Percentiles rank a stretch among this genome's conserved stretches.
phyloP scores from a whole-genome alignment of 1,139 yeast species.

The Fermentozyma sake region DNA sequence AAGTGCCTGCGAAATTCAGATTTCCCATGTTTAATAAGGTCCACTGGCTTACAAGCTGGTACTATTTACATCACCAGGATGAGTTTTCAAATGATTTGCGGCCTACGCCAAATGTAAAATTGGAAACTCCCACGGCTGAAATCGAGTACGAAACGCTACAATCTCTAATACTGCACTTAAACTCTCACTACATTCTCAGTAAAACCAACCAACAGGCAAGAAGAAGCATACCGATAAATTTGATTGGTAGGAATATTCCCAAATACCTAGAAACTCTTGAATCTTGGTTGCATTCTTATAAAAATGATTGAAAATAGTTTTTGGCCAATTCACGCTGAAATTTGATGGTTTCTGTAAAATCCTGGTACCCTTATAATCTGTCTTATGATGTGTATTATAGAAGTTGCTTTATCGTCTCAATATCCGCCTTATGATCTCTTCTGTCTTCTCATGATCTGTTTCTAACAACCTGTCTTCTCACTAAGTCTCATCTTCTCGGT shows the following conservation, averaged over 20 bases:
- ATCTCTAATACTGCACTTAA: conserved; percentile 12
- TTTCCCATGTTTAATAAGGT: conserved; percentile 75
- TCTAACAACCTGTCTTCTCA: too few relatives aligned
- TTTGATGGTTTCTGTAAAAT: too few relatives aligned
- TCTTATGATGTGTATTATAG: too few relatives aligned
- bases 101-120: conserved; percentile 2
- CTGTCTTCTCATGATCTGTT: too few relatives aligned
- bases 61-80: conserved; percentile 26
- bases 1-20: conserved; percentile 70
- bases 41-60: conserved; percentile 60
- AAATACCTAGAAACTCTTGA: conserved; percentile 9
- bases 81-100: conserved; percentile 18
- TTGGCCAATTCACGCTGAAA: too few relatives aligned
- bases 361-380: too few relatives aligned
- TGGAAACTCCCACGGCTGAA: conserved; percentile 5
- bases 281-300: too few relatives aligned
- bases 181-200: conserved; percentile 15
- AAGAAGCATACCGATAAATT: conserved; percentile 15
- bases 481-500: too few relatives aligned
- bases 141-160: conserved; percentile 1
- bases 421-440: too few relatives aligned
- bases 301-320: too few relatives aligned
- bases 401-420: too few relatives aligned
- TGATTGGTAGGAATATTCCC: conserved; percentile 15
- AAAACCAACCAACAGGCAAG: conserved; percentile 16